Percentiles rank a stretch among this genome's conserved stretches.
phyloP scores from a whole-genome alignment of 352 stramenopile genomes.

The Aphanomyces invadans region DNA sequence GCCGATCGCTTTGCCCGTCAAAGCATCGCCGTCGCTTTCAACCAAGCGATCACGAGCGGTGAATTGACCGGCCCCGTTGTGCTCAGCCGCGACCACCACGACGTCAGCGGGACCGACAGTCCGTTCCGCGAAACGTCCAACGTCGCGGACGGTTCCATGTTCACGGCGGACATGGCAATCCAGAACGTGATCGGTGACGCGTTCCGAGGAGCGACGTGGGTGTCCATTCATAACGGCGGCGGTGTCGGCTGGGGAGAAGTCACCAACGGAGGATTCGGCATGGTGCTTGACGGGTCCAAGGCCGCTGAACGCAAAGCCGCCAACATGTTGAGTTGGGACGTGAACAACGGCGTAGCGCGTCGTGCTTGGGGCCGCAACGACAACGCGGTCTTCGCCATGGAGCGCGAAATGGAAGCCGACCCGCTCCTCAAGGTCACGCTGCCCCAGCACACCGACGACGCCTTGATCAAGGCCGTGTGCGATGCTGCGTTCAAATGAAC shows the following conservation, averaged over 20 bases:
- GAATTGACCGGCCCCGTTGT: constrained; percentile 68
- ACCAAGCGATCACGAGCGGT: constrained; percentile 61
- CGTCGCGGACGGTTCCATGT: constrained; percentile 77
- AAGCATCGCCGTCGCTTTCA: constrained; percentile 76
- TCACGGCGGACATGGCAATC: constrained; percentile 85
- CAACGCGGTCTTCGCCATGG: constrained; percentile 73
- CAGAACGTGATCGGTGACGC: constrained; percentile 85
- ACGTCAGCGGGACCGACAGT: constrained; percentile 82
- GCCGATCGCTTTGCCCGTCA: constrained; percentile 66
- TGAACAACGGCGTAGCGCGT: constrained; percentile 82
- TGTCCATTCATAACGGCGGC: constrained; percentile 85
- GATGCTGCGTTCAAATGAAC: constrained; percentile 17
- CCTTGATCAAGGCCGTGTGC: constrained; percentile 29
- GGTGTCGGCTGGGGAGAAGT: constrained; percentile 84
- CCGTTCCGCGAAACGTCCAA: constrained; percentile 87
- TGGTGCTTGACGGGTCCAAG: constrained; percentile 75
- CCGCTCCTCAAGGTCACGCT: constrained; percentile 47
- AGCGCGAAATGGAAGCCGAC: constrained; percentile 75
- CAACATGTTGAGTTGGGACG: constrained; percentile 82
- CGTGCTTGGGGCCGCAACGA: constrained; percentile 79
- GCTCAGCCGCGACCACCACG: constrained; percentile 82
- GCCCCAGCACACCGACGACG: constrained; percentile 27
- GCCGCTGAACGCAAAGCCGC: constrained; percentile 52
- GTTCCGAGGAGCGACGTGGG: constrained; percentile 76
- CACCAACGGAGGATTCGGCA: constrained; percentile 83